phyloP scores from a whole-genome alignment of 2,329 filamentous ascomycete genomes.

The Fonsecaea monophora region DNA sequence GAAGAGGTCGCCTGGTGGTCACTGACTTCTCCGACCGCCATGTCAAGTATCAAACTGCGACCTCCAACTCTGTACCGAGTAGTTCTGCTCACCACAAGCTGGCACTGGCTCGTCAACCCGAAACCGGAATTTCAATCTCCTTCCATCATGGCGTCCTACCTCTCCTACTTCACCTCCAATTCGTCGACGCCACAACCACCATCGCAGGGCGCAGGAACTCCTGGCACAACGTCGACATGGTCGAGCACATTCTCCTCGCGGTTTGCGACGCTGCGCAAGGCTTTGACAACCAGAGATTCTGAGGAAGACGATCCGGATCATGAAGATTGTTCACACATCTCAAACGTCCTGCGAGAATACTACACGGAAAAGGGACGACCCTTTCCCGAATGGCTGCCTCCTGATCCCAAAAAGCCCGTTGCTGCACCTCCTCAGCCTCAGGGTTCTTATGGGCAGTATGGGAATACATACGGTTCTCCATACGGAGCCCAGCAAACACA shows the following conservation, averaged over 20 bases:
- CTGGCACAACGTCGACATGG: slow-evolving; percentile 35
- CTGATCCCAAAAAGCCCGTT: slow-evolving; percentile 78
- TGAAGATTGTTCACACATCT: slow-evolving; percentile 92
- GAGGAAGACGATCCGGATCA: slow-evolving; percentile 66
- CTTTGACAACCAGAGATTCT: slow-evolving; percentile 68
- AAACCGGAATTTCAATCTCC: too few relatives aligned
- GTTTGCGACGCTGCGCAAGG: slow-evolving; percentile 67
- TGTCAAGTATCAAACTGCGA: not conserved
- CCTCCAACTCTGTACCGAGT: not conserved
- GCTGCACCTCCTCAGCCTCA: slow-evolving; percentile 51
- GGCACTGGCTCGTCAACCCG: not conserved
- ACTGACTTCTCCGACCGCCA: not conserved
- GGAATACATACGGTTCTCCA: slow-evolving; percentile 42
- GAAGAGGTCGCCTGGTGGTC: not conserved
- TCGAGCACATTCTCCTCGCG: slow-evolving; percentile 67
- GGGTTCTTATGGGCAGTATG: slow-evolving; percentile 63
- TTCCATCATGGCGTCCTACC: slow-evolving; percentile 34
- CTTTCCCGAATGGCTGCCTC: slow-evolving; percentile 85
- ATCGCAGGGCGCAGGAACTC: slow-evolving; percentile 25
- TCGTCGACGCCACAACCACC: slow-evolving; percentile 30
- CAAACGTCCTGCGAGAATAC: slow-evolving; percentile 88
- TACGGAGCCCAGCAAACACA: slow-evolving; percentile 44
- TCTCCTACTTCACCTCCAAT: slow-evolving; percentile 39
- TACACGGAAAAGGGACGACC: slow-evolving; percentile 85
- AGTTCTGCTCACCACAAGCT: not conserved